These are phyloP conservation scores for Aspergillus alliaceus DNA, from an alignment of 2,329 filamentous ascomycete genomes.

Conservation along the genomic window DNA sequence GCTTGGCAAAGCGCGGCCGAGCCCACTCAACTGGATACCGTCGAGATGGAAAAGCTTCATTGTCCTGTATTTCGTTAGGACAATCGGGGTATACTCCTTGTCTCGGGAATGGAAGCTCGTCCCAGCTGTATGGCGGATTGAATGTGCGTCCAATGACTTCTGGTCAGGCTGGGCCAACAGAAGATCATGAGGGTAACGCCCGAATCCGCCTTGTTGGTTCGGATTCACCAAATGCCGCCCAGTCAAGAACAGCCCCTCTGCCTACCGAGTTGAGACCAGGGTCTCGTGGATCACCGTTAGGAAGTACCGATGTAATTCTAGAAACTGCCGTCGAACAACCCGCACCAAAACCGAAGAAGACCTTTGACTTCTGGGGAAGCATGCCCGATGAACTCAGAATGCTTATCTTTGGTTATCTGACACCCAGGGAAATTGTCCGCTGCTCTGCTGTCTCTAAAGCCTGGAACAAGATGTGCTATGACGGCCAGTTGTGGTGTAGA, in stretches of 20 bases:
- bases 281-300: constrained; percentile 40
- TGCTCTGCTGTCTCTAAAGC: constrained; percentile 73
- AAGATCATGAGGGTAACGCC: constrained; percentile 54
- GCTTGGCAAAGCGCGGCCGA: constrained; percentile 64
- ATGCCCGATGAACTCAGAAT: constrained; percentile 83
- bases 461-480: constrained; percentile 83
- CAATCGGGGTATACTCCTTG: constrained; percentile 55
- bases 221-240: constrained; percentile 38
- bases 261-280: constrained; percentile 61
- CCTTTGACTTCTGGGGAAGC: constrained; percentile 72
- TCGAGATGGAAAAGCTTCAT: constrained; percentile 60
- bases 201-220: constrained; percentile 57
- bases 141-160: constrained; percentile 58
- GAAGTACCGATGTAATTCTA: constrained; percentile 15
- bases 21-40: constrained; percentile 68
- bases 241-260: constrained; percentile 58
- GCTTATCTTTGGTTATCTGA: constrained; percentile 72
- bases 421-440: constrained; percentile 77
- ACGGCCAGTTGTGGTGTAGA: constrained; percentile 88
- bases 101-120: constrained; percentile 55
- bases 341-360: constrained; percentile 33
- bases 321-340: constrained; percentile 18
- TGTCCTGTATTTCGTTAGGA: constrained; percentile 64
- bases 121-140: constrained; percentile 57
- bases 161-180: constrained; percentile 44